phyloP scores from a whole-genome alignment of 1,284 basidiomycete genomes.

The Ganoderma meredithae region DNA sequence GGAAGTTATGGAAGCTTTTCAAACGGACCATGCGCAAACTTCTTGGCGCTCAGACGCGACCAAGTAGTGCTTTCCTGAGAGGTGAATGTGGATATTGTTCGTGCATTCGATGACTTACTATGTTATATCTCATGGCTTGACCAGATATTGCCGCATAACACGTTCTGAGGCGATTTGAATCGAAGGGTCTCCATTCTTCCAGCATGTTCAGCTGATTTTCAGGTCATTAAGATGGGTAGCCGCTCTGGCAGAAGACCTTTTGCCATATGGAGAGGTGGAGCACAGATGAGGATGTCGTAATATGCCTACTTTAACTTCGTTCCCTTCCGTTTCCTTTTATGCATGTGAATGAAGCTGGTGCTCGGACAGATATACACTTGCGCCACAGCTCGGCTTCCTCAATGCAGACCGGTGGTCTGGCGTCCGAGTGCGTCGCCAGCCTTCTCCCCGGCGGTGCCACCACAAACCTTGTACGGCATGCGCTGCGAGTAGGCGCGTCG shows the following conservation, averaged over 20 bases:
- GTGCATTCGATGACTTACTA: too few relatives aligned
- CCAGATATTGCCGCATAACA: too few relatives aligned
- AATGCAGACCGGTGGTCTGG: background rate
- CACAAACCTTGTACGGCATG: conserved; percentile 1
- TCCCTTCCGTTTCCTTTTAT: background rate
- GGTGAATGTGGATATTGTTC: background rate
- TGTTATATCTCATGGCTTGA: too few relatives aligned
- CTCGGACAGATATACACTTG: background rate
- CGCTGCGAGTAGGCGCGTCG: background rate
- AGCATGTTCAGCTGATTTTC: too few relatives aligned
- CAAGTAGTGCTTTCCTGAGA: background rate
- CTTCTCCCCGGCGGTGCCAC: background rate
- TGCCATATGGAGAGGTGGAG: background rate
- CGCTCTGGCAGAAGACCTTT: too few relatives aligned
- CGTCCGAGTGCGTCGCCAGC: background rate
- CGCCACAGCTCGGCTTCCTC: background rate
- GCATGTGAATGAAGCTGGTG: background rate
- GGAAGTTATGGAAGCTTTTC: background rate
- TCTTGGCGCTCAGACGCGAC: background rate
- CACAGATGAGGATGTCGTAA: background rate
- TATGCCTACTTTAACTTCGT: background rate
- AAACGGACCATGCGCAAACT: background rate
- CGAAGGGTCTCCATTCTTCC: too few relatives aligned
- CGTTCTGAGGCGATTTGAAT: too few relatives aligned
- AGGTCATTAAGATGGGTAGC: too few relatives aligned